Evolutionary conservation across 768 basidiomycete species (phyloP).

Genomic region (Naematelia aurantialba): DNA sequence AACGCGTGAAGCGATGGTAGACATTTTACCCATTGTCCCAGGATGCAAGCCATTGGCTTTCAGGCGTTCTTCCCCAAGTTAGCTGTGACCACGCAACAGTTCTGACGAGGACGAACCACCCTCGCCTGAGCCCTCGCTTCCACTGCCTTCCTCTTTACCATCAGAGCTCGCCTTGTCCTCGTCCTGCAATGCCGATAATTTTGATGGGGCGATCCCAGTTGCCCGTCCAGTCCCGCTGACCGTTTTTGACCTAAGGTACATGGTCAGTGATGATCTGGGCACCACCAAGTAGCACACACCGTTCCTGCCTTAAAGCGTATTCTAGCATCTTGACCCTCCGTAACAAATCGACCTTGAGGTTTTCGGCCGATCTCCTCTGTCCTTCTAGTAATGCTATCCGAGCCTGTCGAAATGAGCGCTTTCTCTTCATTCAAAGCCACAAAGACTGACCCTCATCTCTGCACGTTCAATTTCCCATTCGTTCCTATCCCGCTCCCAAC

Average conservation of each 20-base stretch:
- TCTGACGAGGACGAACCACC: conserved; percentile 11
- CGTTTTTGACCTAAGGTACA: neutral
- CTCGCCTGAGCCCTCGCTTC: conserved; percentile 35
- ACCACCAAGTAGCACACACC: conserved; percentile 58
- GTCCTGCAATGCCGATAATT: conserved; percentile 34
- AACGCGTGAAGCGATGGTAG: conserved; percentile 18
- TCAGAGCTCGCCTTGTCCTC: conserved; percentile 28
- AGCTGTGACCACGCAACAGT: neutral
- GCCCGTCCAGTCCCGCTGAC: conserved; percentile 23
- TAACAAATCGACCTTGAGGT: conserved; percentile 91
- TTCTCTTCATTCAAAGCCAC: neutral
- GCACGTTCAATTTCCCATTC: conserved; percentile 99
- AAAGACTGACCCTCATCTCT: conserved; percentile 81
- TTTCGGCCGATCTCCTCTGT: conserved; percentile 93
- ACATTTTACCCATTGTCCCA: conserved; percentile 25
- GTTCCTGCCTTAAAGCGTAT: conserved; percentile 91
- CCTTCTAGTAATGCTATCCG: conserved; percentile 96
- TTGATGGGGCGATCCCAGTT: conserved; percentile 24
- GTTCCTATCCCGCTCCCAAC: conserved; percentile 96
- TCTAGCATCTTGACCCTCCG: conserved; percentile 99
- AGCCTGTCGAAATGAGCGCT: conserved; percentile 57
- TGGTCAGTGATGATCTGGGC: neutral
- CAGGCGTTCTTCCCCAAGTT: conserved; percentile 5
- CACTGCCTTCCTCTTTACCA: conserved; percentile 37
- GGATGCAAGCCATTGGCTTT: conserved; percentile 27